Conservation (phyloP, 2,329 filamentous ascomycete genomes). For the Penicillium freii region DNA sequence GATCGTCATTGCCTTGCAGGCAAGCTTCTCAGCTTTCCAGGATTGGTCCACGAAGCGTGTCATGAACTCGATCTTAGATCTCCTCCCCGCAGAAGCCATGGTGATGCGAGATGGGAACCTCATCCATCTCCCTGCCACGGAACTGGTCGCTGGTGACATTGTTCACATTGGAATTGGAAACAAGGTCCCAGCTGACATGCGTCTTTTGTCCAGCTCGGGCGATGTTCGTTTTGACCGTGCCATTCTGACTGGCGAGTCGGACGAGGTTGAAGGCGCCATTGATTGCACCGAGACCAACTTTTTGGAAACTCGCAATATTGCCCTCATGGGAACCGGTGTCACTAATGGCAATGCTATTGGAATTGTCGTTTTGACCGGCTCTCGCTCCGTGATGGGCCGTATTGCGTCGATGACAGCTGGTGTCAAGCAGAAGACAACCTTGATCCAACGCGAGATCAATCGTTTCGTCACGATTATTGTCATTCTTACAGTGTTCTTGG, state of each 20-base stretch:
- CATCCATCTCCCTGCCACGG: conserved; percentile 52
- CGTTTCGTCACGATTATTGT: conserved; percentile 72
- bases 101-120: conserved; percentile 62
- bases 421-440: conserved; percentile 66
- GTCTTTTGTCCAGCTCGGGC: conserved; percentile 66
- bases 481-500: conserved; percentile 64
- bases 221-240: conserved; percentile 73
- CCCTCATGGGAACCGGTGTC: conserved; percentile 74
- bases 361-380: conserved; percentile 69
- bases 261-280: conserved; percentile 63
- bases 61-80: conserved; percentile 75
- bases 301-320: conserved; percentile 73
- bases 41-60: conserved; percentile 75
- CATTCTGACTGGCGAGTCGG: conserved; percentile 70
- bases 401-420: conserved; percentile 71
- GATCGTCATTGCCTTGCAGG: conserved; percentile 69
- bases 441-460: conserved; percentile 69
- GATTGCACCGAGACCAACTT: conserved; percentile 70
- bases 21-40: conserved; percentile 67
- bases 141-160: conserved; percentile 73
- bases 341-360: conserved; percentile 67
- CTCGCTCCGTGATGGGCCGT: conserved; percentile 71
- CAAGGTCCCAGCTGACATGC: conserved; percentile 72
- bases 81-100: conserved; percentile 70
- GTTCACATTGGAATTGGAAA: conserved; percentile 68